Evolutionary conservation across 2,329 filamentous ascomycete genomes (phyloP), one percentile per base, ranked within the genome.

Genomic region (Sarocladium kiliense): DNA sequence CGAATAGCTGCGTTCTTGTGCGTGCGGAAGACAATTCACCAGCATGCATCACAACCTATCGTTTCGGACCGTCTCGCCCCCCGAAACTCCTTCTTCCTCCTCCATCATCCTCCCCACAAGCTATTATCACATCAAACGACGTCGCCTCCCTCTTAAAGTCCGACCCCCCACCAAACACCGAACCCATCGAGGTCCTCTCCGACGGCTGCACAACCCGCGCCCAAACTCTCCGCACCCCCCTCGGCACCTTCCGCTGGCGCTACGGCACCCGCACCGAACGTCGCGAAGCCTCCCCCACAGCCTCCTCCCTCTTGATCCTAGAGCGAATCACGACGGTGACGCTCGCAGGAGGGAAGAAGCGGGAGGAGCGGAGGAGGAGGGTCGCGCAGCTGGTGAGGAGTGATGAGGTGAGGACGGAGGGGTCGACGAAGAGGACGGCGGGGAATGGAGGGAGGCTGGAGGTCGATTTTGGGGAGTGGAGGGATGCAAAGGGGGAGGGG

Each of bases 201-300:
- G 65, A 72, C 19, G 74, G 73, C 57, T 68, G 77, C 62, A 68
- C 74, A 3, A 79, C 77, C 14, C 76, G 80, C 30, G 68, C 74
- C 2, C 70, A 74, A 30, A 62, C 59, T 7, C 77, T 85, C 59
- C 65, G 68, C 39, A 76, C 77, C 10, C 74, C 73, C 10, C 68
- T 76, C 36, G 80, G 79, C 16, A 72, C 66, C 1, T 82, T 82
- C 56, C 71, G 76, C 58, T 86, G 83, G 82, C 72, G 74, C 12
- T 85, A 86, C 63, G 74, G 73, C 16, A 64, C 67, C n/a, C 68
- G 69, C 6, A 64, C 66, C 7, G 77, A 81, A 71, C 47, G 47
- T 14, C 77, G 66, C 63, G 73, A 65, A 51, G 76, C 60, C 56
- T 66, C 69, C 4, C 63, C 70, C 66, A 76, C 62, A 66, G 23